Conservation (phyloP, 371 early-diverging fungal genomes). For the Mycotypha africana region DNA sequence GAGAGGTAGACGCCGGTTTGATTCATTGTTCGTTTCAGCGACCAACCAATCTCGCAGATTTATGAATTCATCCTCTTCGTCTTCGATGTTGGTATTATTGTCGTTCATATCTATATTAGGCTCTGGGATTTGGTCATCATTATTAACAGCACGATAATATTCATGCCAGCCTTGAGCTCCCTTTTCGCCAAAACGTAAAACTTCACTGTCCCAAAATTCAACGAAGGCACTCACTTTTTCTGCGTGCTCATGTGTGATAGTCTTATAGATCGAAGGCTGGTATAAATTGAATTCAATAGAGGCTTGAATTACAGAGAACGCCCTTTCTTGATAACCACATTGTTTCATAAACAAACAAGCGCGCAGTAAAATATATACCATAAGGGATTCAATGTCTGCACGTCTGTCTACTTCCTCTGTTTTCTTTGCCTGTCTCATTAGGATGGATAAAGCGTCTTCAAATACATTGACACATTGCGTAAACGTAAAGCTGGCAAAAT, state of each 20-base stretch:
- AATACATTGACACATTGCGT: conserved; percentile 56
- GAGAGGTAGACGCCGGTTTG: conserved; percentile 20
- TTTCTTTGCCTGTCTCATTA: conserved; percentile 12
- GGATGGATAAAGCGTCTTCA: conserved; percentile 52
- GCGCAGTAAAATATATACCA: conserved; percentile 61
- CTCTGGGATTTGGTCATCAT: conserved; percentile 11
- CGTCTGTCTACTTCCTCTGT: conserved; percentile 12
- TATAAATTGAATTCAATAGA: conserved; percentile 69
- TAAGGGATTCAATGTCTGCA: conserved; percentile 48
- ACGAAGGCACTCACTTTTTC: conserved; percentile 56
- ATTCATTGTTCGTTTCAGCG: conserved; percentile 8
- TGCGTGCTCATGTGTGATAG: conserved; percentile 20
- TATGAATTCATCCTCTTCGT: conserved; percentile 16
- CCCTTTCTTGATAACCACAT: conserved; percentile 69
- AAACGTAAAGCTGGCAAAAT: conserved; percentile 64
- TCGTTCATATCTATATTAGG: neutral
- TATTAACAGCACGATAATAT: conserved; percentile 15
- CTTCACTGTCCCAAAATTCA: conserved; percentile 76
- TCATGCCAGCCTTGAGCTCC: conserved; percentile 60
- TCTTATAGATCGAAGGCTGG: conserved; percentile 39
- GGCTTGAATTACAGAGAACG: conserved; percentile 65
- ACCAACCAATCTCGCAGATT: conserved; percentile 6
- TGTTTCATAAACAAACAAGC: conserved; percentile 62
- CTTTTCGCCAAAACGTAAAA: conserved; percentile 71
- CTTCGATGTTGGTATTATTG: too few species aligned